A percentile compares a stretch with the other conserved stretches of the same genome.
Evolutionary conservation across 192 early-diverging fungal species (phyloP).

Genomic region (Backusella sp.): DNA sequence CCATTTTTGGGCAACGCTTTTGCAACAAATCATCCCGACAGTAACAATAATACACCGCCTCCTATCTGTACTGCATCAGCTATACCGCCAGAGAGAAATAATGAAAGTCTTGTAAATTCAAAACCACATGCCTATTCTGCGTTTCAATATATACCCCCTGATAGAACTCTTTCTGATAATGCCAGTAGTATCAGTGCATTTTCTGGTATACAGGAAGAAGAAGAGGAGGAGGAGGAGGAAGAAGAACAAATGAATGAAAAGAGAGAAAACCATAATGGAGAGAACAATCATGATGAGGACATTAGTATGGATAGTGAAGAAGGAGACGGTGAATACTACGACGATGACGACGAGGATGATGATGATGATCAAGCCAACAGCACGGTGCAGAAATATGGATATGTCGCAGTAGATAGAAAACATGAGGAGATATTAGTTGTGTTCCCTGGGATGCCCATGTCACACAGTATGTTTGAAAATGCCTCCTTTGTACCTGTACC

Average conservation of each 20-base stretch:
- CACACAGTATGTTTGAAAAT: constrained; percentile 15
- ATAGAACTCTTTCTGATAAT: neutral
- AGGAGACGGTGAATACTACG: neutral
- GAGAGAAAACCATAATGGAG: too few species aligned
- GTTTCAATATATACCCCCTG: constrained; percentile 18
- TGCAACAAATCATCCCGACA: neutral
- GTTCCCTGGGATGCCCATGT: constrained; percentile 13
- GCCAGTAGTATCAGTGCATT: neutral
- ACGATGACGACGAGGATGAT: neutral
- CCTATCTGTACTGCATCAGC: constrained; percentile 7
- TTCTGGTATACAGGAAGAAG: constrained; percentile 1
- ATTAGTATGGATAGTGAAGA: neutral
- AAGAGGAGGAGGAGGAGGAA: neutral
- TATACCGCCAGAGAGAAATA: neutral
- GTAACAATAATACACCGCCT: neutral
- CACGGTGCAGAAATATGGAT: constrained; percentile 4
- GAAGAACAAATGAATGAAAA: neutral
- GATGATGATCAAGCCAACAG: neutral
- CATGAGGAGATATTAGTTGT: constrained; percentile 28
- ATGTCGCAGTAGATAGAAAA: constrained; percentile 23
- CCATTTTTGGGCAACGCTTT: neutral
- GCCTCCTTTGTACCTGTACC: constrained; percentile 13
- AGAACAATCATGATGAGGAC: neutral
- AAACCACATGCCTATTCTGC: constrained; percentile 13
- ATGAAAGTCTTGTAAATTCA: neutral